phyloP scores from a whole-genome alignment of 257 asterid species.

The Forsythia suspensa region DNA sequence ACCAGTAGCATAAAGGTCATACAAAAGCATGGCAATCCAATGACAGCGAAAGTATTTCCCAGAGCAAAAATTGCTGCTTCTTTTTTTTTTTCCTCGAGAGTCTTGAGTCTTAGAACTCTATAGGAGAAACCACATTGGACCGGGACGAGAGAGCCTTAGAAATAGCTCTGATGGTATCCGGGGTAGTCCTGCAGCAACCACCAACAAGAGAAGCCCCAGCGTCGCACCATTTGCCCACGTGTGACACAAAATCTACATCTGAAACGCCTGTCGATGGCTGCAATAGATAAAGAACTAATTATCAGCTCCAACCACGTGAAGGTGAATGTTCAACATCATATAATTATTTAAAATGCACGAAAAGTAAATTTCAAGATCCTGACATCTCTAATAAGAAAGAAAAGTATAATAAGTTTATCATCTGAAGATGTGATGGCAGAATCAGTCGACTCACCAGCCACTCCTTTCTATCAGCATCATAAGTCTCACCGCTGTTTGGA shows the following conservation, averaged over 20 bases:
- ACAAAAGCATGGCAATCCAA: background rate
- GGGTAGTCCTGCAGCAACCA: slow-evolving; percentile 92
- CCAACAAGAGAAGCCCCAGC: slow-evolving; percentile 81
- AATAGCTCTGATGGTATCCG: slow-evolving; percentile 69
- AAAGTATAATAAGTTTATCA: background rate
- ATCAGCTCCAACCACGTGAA: background rate
- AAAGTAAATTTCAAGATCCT: background rate
- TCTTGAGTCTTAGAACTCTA: background rate
- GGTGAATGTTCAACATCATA: background rate
- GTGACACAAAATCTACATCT: slow-evolving; percentile 65
- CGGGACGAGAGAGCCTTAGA: slow-evolving; percentile 41
- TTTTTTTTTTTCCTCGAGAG: too few relatives aligned
- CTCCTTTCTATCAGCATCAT: slow-evolving; percentile 64
- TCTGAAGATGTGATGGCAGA: background rate
- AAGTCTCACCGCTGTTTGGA: slow-evolving; percentile 92
- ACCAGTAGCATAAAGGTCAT: slow-evolving; percentile 4
- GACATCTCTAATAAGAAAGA: background rate
- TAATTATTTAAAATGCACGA: background rate
- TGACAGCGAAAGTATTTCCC: background rate
- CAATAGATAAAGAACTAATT: background rate
- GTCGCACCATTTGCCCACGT: slow-evolving; percentile 74
- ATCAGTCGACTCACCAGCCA: slow-evolving; percentile 62
- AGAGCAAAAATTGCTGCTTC: background rate
- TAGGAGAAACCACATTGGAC: background rate
- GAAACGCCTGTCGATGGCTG: slow-evolving; percentile 52